A percentile compares a stretch with the other conserved stretches of the same genome.
phyloP scores from a whole-genome alignment of 2,329 filamentous ascomycete species.

The Ceratocystis ficicola region DNA sequence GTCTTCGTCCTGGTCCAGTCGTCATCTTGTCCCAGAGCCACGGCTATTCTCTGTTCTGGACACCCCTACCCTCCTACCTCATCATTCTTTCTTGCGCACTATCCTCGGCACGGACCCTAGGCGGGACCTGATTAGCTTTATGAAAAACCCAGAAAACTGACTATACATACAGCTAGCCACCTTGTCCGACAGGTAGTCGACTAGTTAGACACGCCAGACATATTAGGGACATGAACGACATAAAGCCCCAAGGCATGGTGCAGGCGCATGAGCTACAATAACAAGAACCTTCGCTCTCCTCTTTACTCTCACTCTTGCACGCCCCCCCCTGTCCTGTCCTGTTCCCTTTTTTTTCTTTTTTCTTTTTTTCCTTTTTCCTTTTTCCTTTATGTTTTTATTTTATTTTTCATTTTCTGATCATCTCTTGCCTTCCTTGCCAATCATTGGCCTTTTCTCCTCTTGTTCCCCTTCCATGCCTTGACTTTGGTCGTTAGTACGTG shows the following conservation, averaged over 20 bases:
- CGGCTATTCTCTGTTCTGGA: not conserved
- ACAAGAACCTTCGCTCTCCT: not conserved
- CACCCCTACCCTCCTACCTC: not conserved
- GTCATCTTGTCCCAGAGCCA: slow-evolving; percentile 9
- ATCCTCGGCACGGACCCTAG: not conserved
- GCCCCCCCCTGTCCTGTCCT: not conserved
- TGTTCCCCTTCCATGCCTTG: slow-evolving; percentile 5
- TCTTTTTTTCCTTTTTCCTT: not conserved
- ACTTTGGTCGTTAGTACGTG: not conserved
- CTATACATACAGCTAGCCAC: not conserved
- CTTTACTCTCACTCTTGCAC: not conserved
- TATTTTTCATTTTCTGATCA: not conserved
- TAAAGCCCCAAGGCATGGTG: not conserved
- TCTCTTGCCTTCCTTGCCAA: slow-evolving; percentile 3
- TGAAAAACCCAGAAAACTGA: slow-evolving; percentile 1
- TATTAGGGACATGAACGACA: not conserved
- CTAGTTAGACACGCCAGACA: not conserved
- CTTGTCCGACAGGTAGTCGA: slow-evolving; percentile 4
- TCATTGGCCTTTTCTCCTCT: not conserved
- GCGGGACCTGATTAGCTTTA: slow-evolving; percentile 3
- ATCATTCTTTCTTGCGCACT: not conserved
- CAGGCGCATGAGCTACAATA: slow-evolving; percentile 3
- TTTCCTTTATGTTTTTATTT: not conserved
- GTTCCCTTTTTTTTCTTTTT: not conserved
- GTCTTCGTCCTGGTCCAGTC: not conserved